Conservation (phyloP, 2,329 filamentous ascomycete genomes). For the Neurospora sp. region DNA sequence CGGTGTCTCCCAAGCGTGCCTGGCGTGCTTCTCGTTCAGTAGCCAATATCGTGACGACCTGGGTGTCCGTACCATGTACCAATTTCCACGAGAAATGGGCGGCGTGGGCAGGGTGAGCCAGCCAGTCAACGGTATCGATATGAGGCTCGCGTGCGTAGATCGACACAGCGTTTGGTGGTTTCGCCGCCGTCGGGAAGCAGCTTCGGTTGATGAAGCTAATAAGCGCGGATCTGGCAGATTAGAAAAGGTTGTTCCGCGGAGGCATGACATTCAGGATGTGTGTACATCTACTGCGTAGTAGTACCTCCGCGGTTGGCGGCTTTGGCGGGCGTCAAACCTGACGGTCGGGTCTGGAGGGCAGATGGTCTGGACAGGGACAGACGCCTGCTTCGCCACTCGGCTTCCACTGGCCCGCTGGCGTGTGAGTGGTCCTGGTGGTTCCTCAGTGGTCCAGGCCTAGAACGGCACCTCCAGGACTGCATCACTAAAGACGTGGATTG, state of each 20-base stretch:
- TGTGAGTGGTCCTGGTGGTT: not conserved
- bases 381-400: not conserved
- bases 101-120: not conserved
- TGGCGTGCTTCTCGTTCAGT: not conserved
- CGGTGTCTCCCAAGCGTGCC: not conserved
- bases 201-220: not conserved
- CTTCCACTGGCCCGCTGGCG: not conserved
- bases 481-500: not conserved
- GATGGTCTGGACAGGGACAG: not conserved
- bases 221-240: not conserved
- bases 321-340: not conserved
- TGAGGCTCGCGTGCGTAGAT: not conserved
- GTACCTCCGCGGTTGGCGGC: not conserved
- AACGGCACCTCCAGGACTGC: not conserved
- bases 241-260: not conserved
- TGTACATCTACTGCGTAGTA: not conserved
- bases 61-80: not conserved
- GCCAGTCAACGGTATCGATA: not conserved
- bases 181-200: not conserved
- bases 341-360: not conserved
- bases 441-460: not conserved
- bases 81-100: not conserved
- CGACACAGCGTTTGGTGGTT: not conserved
- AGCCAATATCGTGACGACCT: not conserved
- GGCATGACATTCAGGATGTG: not conserved